Conservation (phyloP, 2,329 filamentous ascomycete species). For the Calonectria multiphialidica region DNA sequence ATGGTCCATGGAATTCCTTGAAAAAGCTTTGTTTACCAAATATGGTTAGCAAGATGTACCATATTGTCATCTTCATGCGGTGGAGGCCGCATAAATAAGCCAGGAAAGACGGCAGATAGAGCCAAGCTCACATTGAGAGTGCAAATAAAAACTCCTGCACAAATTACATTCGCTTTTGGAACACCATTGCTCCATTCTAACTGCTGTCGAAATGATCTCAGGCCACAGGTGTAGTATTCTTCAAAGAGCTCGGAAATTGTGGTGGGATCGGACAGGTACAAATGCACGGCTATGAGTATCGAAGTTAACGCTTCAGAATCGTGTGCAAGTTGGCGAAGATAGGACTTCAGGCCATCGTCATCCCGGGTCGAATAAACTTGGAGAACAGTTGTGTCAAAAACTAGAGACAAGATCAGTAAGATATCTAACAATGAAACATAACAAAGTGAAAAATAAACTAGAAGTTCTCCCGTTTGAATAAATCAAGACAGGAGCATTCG, state of each 20-base stretch:
- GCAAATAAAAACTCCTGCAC: neutral
- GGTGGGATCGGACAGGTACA: neutral
- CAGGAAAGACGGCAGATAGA: neutral
- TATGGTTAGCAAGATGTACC: neutral
- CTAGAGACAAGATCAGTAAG: neutral
- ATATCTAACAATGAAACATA: neutral
- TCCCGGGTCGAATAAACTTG: neutral
- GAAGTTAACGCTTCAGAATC: neutral
- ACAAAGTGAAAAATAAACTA: neutral
- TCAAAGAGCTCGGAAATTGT: neutral
- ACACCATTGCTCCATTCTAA: neutral
- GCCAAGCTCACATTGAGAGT: neutral
- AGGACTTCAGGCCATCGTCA: neutral
- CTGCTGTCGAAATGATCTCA: neutral
- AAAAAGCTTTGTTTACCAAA: conserved; percentile 22
- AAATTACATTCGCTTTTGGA: neutral
- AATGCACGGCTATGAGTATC: neutral
- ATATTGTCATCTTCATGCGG: neutral
- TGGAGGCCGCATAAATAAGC: neutral
- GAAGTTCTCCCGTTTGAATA: too few relatives aligned
- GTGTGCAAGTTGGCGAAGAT: neutral
- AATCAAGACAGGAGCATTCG: too few relatives aligned
- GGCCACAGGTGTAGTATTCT: neutral
- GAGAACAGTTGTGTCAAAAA: neutral
- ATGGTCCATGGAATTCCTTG: conserved; percentile 31